phyloP scores from a whole-genome alignment of 2,329 filamentous ascomycete species.

The Trichoderma endophyticum region DNA sequence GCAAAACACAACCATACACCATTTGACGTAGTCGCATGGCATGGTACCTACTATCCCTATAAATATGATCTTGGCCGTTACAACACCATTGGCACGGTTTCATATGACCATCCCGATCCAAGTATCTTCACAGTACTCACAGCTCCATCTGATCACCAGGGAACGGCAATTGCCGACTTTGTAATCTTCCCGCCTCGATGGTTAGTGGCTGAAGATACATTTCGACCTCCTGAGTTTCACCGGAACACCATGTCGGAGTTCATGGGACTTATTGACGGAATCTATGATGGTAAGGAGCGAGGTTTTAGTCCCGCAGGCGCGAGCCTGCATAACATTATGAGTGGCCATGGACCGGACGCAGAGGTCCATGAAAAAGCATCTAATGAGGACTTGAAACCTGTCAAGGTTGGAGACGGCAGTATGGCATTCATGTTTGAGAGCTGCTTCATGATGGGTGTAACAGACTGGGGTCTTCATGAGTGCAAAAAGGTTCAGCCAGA shows the following conservation, averaged over 20 bases:
- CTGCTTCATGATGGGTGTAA: not conserved
- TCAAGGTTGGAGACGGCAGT: not conserved
- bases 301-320: not conserved
- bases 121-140: no score
- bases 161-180: no score
- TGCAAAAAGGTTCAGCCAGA: no score
- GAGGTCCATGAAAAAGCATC: not conserved
- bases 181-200: not conserved
- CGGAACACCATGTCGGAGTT: not conserved
- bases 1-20: no score
- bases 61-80: no score
- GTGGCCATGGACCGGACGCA: not conserved
- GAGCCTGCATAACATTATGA: not conserved
- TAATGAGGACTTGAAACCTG: not conserved
- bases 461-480: not conserved
- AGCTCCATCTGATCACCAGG: no score
- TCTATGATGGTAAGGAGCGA: not conserved
- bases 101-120: no score
- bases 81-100: no score
- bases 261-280: not conserved
- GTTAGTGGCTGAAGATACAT: not conserved
- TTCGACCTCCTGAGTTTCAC: not conserved
- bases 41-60: no score
- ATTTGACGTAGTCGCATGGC: no score
- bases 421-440: not conserved